Conservation (phyloP, 768 basidiomycete species). For the Leccinum longicurvipes region DNA sequence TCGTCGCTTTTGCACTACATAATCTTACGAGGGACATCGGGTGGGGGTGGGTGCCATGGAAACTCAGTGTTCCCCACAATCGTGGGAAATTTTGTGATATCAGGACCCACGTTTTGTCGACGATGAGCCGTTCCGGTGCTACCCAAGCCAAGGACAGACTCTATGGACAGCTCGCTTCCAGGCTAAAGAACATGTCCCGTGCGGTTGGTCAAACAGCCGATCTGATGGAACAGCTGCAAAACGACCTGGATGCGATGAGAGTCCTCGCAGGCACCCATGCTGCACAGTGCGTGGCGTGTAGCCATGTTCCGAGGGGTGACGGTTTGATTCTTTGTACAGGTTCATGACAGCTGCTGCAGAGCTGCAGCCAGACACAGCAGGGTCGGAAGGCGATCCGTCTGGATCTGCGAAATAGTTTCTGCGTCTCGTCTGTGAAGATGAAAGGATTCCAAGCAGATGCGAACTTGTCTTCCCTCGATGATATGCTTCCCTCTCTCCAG, state of each 20-base stretch:
- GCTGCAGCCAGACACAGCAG: constrained; percentile 32
- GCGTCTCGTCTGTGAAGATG: background rate
- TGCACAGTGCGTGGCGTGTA: constrained; percentile 58
- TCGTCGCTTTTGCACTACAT: background rate
- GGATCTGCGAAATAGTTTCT: constrained; percentile 9
- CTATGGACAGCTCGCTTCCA: constrained; percentile 71
- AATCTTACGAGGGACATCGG: background rate
- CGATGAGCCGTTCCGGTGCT: constrained; percentile 42
- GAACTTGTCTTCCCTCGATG: background rate
- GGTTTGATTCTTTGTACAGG: constrained; percentile 24
- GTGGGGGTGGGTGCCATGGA: background rate
- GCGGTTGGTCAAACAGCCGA: constrained; percentile 72
- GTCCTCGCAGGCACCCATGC: constrained; percentile 76
- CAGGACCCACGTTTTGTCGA: background rate
- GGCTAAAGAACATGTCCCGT: constrained; percentile 62
- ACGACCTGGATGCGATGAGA: constrained; percentile 75
- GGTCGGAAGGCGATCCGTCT: constrained; percentile 13
- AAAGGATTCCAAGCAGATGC: background rate
- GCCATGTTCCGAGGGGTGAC: background rate
- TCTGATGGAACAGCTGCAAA: constrained; percentile 71
- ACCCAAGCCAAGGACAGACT: constrained; percentile 79
- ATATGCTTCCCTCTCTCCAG: background rate
- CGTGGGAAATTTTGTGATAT: constrained; percentile 12
- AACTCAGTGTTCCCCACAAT: background rate
- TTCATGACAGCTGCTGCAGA: constrained; percentile 51